These are phyloP conservation scores for Bisporella sp. DNA, from an alignment of 2,329 filamentous ascomycete genomes.

Conservation along the genomic window DNA sequence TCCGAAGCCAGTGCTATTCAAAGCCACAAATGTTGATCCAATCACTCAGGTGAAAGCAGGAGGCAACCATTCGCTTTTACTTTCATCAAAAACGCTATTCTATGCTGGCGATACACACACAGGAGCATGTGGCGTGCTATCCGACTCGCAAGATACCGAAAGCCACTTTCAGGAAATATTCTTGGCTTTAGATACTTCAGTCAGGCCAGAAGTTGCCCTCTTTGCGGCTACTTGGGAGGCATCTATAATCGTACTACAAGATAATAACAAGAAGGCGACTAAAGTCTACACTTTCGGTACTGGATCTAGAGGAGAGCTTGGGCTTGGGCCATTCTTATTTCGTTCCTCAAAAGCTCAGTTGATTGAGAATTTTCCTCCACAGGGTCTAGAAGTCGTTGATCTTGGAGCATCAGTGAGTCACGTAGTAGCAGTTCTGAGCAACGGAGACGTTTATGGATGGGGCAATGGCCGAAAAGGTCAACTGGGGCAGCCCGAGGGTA, in stretches of 20 bases:
- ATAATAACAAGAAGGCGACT: conserved; percentile 36
- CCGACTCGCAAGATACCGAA: conserved; percentile 3
- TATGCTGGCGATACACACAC: conserved; percentile 54
- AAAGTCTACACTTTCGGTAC: conserved; percentile 57
- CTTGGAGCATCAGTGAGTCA: conserved; percentile 74
- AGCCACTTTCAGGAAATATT: conserved; percentile 14
- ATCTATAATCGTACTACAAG: conserved; percentile 51
- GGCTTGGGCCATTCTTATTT: conserved; percentile 48
- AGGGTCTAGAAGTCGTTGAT: conserved; percentile 49
- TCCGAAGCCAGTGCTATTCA: conserved; percentile 56
- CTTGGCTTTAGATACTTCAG: conserved; percentile 22
- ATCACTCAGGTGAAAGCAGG: conserved; percentile 45
- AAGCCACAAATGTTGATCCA: conserved; percentile 28
- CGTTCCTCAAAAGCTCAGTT: conserved; percentile 39
- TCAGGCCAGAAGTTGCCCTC: conserved; percentile 17
- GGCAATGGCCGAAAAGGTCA: conserved; percentile 83
- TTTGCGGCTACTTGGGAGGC: conserved; percentile 74
- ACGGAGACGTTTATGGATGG: conserved; percentile 81
- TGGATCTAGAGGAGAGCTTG: conserved; percentile 67
- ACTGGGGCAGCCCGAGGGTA: conserved; percentile 51
- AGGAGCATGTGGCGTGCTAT: conserved; percentile 44
- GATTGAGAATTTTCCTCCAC: conserved; percentile 59
- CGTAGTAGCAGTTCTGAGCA: conserved; percentile 62
- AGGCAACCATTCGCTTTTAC: conserved; percentile 79
- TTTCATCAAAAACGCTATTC: conserved; percentile 56